These are phyloP conservation scores for Fomitopsis serialis DNA, from an alignment of 768 basidiomycete species.

Conservation along the genomic window DNA sequence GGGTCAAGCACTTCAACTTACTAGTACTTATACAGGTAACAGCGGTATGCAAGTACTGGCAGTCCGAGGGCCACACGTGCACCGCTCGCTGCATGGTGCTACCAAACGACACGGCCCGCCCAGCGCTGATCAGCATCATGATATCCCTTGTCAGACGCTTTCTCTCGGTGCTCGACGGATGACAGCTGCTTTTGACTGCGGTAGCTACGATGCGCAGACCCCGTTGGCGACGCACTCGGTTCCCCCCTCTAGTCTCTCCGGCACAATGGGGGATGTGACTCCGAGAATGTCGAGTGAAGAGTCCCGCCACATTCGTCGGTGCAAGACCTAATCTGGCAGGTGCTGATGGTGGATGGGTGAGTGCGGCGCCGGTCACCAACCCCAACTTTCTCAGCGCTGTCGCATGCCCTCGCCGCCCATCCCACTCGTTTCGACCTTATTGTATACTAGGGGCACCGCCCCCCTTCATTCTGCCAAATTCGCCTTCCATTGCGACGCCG, in stretches of 20 bases:
- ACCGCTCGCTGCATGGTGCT: neutral
- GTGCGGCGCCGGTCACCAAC: neutral
- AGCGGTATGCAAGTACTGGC: too few species aligned
- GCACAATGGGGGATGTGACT: neutral
- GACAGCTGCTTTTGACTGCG: too few species aligned
- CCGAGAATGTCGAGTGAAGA: neutral
- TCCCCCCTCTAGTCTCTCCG: too few species aligned
- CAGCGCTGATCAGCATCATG: neutral
- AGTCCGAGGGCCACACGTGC: neutral
- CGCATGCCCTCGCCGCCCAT: conserved; percentile 3
- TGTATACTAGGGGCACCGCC: neutral
- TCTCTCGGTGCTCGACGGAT: too few species aligned
- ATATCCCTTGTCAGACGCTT: neutral
- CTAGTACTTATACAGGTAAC: too few species aligned
- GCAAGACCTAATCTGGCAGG: neutral
- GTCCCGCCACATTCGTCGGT: neutral
- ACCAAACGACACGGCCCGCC: neutral
- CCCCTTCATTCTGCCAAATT: neutral
- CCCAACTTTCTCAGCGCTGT: neutral
- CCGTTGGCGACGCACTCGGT: too few species aligned
- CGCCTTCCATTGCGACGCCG: neutral
- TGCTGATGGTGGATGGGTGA: neutral
- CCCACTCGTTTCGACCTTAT: neutral
- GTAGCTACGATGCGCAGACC: too few species aligned
- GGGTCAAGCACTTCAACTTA: too few species aligned